Conservation (phyloP, 495 filamentous ascomycete species). For the Haplographium delicatum region DNA sequence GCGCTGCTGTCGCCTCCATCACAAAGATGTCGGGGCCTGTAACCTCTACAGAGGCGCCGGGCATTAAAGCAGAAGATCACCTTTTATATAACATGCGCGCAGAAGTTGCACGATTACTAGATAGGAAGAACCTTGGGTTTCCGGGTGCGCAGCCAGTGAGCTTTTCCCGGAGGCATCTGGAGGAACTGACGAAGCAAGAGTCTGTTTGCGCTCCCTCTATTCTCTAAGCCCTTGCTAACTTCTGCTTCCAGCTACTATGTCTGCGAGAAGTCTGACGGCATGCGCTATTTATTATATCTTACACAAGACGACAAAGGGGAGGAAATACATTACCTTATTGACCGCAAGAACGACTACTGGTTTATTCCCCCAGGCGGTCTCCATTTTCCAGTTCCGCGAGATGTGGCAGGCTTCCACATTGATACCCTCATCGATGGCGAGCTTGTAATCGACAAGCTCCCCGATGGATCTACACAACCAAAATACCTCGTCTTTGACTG, state of each 20-base stretch:
- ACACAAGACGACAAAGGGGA: slow-evolving; percentile 47
- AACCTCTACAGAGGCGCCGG: slow-evolving; percentile 45
- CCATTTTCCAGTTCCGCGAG: slow-evolving; percentile 70
- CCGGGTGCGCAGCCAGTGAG: slow-evolving; percentile 95
- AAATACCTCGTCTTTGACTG: slow-evolving; percentile 93
- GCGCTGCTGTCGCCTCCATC: background rate
- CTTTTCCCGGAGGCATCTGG: slow-evolving; percentile 71
- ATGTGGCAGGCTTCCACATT: slow-evolving; percentile 63
- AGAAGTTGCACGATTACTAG: slow-evolving; percentile 72
- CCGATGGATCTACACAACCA: slow-evolving; percentile 57
- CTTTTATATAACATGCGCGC: slow-evolving; percentile 57
- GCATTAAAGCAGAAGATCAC: slow-evolving; percentile 55
- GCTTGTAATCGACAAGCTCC: slow-evolving; percentile 71
- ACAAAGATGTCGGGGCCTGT: slow-evolving; percentile 19
- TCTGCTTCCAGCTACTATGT: slow-evolving; percentile 74
- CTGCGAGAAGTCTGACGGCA: slow-evolving; percentile 97
- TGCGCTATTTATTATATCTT: slow-evolving; percentile 89
- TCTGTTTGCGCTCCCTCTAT: slow-evolving; percentile 30
- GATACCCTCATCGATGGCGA: slow-evolving; percentile 90
- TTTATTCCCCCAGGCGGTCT: slow-evolving; percentile 54
- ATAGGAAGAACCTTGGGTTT: slow-evolving; percentile 60
- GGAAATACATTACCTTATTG: slow-evolving; percentile 78
- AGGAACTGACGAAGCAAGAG: slow-evolving; percentile 73
- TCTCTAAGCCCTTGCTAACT: background rate
- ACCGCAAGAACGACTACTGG: slow-evolving; percentile 96